Percentiles rank a stretch among this genome's conserved stretches.
Conservation (phyloP, 2,329 filamentous ascomycete genomes). For the Incumbomyces delicatus region DNA sequence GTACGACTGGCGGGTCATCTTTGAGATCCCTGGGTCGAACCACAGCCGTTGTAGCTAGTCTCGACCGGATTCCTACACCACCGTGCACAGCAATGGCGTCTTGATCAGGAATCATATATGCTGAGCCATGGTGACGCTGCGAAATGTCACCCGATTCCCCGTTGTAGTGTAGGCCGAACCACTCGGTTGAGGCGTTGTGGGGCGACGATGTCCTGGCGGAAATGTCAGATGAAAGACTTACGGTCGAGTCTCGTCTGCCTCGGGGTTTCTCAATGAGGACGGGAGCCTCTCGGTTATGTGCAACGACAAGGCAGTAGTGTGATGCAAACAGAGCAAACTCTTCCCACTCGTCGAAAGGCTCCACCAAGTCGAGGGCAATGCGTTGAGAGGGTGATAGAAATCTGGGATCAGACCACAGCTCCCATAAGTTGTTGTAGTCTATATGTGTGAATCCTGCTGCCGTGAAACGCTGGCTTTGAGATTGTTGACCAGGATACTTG, state of each 20-base stretch:
- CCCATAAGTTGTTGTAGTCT: slow-evolving; percentile 63
- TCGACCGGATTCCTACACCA: slow-evolving; percentile 36
- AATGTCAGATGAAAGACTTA: slow-evolving; percentile 19
- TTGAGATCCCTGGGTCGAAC: slow-evolving; percentile 39
- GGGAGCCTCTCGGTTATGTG: slow-evolving; percentile 19
- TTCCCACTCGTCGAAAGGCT: slow-evolving; percentile 94
- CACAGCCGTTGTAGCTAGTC: slow-evolving; percentile 39
- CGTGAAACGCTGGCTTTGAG: slow-evolving; percentile 60
- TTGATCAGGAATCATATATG: slow-evolving; percentile 32
- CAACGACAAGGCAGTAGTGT: slow-evolving; percentile 61
- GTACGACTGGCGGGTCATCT: slow-evolving; percentile 40
- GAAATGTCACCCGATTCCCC: slow-evolving; percentile 33
- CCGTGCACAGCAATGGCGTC: slow-evolving; percentile 31
- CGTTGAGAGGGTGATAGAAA: slow-evolving; percentile 57
- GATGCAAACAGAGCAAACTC: slow-evolving; percentile 77
- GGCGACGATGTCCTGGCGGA: slow-evolving; percentile 20
- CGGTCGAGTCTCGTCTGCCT: slow-evolving; percentile 16
- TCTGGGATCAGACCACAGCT: slow-evolving; percentile 62
- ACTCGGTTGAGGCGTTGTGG: slow-evolving; percentile 12
- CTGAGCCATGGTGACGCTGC: slow-evolving; percentile 52
- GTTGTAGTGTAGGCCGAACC: slow-evolving; percentile 25
- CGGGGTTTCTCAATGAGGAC: slow-evolving; percentile 13
- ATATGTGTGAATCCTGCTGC: slow-evolving; percentile 58
- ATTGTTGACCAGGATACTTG: slow-evolving; percentile 55
- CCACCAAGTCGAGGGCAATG: slow-evolving; percentile 54